Evolutionary conservation across 495 filamentous ascomycete species (phyloP).

Genomic region (Massariosphaeria phaeospora): DNA sequence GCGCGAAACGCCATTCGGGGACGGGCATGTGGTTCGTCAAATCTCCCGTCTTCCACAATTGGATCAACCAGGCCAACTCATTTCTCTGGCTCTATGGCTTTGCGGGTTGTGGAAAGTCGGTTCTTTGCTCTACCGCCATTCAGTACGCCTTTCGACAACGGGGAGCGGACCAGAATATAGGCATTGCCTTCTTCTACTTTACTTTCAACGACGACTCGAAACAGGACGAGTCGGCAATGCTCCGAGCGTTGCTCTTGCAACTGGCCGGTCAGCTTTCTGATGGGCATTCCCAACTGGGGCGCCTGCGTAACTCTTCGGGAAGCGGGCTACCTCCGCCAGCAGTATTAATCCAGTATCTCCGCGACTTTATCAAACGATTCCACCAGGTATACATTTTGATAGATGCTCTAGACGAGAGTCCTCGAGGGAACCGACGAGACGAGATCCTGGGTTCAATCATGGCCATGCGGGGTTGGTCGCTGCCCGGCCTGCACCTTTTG

Average conservation of each 20-base stretch:
- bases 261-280: constrained; percentile 36
- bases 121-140: constrained; percentile 42
- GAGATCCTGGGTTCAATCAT: constrained; percentile 31
- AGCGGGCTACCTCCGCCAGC: not conserved
- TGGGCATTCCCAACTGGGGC: not conserved
- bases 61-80: constrained; percentile 39
- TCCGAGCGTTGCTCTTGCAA: constrained; percentile 42
- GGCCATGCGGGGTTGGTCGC: constrained; percentile 32
- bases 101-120: constrained; percentile 44
- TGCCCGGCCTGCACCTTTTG: constrained; percentile 39
- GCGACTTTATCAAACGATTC: not conserved
- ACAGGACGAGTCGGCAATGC: constrained; percentile 35
- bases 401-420: constrained; percentile 10
- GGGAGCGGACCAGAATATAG: not conserved
- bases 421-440: constrained; percentile 28
- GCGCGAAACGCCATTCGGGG: constrained; percentile 29
- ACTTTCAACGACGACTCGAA: constrained; percentile 41
- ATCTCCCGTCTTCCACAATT: constrained; percentile 32
- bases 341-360: not conserved
- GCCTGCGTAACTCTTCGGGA: not conserved
- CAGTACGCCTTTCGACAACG: constrained; percentile 29
- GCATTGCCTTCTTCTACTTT: constrained; percentile 44
- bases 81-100: constrained; percentile 45
- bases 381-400: constrained; percentile 2
- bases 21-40: constrained; percentile 42